A percentile compares a stretch with the other conserved stretches of the same genome.
phyloP scores from a whole-genome alignment of 2,329 filamentous ascomycete genomes.

The Talaromyces sp. region DNA sequence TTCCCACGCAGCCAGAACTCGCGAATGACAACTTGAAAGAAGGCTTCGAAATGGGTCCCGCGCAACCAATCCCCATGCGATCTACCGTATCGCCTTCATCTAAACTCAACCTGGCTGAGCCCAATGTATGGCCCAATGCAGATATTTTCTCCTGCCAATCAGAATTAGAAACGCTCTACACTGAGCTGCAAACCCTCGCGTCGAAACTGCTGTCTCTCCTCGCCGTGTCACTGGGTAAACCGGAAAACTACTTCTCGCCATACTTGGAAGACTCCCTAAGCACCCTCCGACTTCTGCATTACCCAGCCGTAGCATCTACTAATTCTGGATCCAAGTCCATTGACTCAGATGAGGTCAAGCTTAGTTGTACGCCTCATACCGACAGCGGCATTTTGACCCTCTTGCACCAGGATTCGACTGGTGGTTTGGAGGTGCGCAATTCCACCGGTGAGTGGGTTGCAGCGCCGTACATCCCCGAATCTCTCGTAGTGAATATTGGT shows the following conservation, averaged over 20 bases:
- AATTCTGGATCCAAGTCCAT: conserved; percentile 3
- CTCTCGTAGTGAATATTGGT: conserved; percentile 50
- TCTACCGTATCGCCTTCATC: conserved; percentile 13
- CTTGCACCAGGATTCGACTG: conserved; percentile 51
- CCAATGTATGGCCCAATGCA: conserved; percentile 45
- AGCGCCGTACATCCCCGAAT: conserved; percentile 45
- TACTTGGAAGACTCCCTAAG: conserved; percentile 48
- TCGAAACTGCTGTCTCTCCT: conserved; percentile 44
- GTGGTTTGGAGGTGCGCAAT: conserved; percentile 52
- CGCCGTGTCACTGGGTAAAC: conserved; percentile 43
- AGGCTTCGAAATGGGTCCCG: conserved; percentile 50
- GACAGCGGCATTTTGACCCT: conserved; percentile 54
- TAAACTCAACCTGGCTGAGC: conserved; percentile 44
- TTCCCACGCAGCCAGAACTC: conserved; percentile 46
- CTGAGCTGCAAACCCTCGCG: conserved; percentile 44
- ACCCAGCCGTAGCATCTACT: conserved; percentile 33
- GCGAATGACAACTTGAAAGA: conserved; percentile 49
- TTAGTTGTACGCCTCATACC: conserved; percentile 30
- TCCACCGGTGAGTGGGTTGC: conserved; percentile 45
- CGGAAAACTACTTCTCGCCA: conserved; percentile 42
- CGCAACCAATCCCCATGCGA: conserved; percentile 9
- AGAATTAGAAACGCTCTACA: conserved; percentile 41
- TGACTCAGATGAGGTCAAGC: conserved; percentile 16
- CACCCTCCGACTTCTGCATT: conserved; percentile 50
- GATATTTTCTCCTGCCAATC: conserved; percentile 25